phyloP scores from a whole-genome alignment of 345 rosid genomes.

The Brassica cretica region DNA sequence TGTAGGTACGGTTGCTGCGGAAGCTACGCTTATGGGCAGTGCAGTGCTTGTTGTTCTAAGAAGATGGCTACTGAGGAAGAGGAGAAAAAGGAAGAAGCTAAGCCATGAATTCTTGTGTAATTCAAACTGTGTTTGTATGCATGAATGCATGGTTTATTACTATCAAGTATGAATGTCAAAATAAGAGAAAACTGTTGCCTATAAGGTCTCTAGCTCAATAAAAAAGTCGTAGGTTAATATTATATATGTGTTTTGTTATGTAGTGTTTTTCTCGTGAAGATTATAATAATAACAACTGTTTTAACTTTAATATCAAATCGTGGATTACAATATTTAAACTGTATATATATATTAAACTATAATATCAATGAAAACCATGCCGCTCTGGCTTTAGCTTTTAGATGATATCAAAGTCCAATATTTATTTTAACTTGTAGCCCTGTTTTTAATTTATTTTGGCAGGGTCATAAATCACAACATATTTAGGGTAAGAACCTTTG shows the following conservation, averaged over 20 bases:
- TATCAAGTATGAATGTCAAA: conserved; percentile 9
- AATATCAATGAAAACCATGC: background rate
- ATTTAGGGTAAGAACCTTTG: no score
- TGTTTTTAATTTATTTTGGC: background rate
- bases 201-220: conserved; percentile 15
- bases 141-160: conserved; percentile 29
- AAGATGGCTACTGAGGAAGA: conserved; percentile 24
- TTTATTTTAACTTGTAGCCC: background rate
- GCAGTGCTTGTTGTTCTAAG: conserved; percentile 3
- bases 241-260: conserved; percentile 5
- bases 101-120: conserved; percentile 25
- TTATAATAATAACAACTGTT: conserved; percentile 18
- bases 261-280: background rate
- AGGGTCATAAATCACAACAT: background rate
- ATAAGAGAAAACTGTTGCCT: conserved; percentile 11
- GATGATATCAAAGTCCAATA: background rate
- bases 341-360: background rate
- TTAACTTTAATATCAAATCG: background rate
- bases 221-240: conserved; percentile 5
- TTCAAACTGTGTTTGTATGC: conserved; percentile 35
- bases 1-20: conserved; percentile 32
- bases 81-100: conserved; percentile 28
- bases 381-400: background rate
- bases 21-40: conserved; percentile 9
- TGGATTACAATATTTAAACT: background rate